Evolutionary conservation across 2,329 filamentous ascomycete genomes (phyloP), one percentile per base, ranked within the genome.

Genomic region (Talaromyces verruculosus): DNA sequence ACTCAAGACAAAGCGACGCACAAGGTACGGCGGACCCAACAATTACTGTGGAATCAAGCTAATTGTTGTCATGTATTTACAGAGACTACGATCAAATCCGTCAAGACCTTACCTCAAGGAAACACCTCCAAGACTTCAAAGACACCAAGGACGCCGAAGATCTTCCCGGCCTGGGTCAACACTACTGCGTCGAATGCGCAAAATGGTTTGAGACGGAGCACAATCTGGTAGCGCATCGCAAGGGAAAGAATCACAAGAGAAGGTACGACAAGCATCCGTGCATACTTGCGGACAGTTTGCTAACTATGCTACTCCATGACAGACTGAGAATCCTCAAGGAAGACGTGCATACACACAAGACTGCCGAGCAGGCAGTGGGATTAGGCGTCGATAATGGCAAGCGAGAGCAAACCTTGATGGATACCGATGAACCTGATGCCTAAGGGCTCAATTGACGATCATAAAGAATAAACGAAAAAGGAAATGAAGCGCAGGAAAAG

Each of bases 21-120:
- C 85, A 22, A 87, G 89, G 89, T 89, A 80, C 66, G 78, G 17
- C n/a, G 25, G 10, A 22, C 35, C 17, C 7, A 49, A 22, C 17
- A 41, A 33, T 17, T 11, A 15, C 10, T 1, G 5, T 10, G 8
- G 2, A n/a, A 19, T 28, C 4, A 37, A 19, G 19, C 55, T 63
- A 39, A 66, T 17, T 45, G 6, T 2, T 45, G 13, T 2, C 7
- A 10, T 41, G 78, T 75, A 80, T 5, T 69, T 81, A 73, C 74
- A 95, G 95, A 79, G 94, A 96, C 79, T 84, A 97, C 74, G 95
- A 99, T 79, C 93, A 98, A 81, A 88, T 98, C 78, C 88, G 93
- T 75, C 87, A 88, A 70, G 95, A 99, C 78, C 80, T 97, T 65
- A 82, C 85, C 69, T 91, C 89, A 37, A 86, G 91, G 22, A 91